Base-by-base conservation (phyloP, 2,329 filamentous ascomycete genomes). In the Beauveria sp. region DNA sequence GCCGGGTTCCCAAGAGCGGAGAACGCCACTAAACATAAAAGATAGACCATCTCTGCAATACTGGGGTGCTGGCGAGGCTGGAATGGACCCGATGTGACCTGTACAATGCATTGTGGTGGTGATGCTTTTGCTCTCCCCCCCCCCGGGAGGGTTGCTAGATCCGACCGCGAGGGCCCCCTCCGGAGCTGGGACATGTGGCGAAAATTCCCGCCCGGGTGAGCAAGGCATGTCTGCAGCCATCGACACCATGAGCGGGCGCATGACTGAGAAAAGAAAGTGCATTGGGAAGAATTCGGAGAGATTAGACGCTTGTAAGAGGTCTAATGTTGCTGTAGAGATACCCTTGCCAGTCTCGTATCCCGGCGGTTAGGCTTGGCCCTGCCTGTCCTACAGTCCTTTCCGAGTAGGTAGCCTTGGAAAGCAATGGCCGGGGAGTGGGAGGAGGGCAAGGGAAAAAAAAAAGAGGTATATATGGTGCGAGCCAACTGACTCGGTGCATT, bases 61-160 rank as follows among this genome's bases (percentile, higher is more conserved):
- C 56, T 48, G 56, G 56, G 56, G 47, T 52, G 18, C 47, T 43
- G 56, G 47, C 41, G 37, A 44, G 44, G 26, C 56, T 59, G 56
- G 56, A 59, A 59, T 59, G 46, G 34, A 37, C 34, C 34, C 44
- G 22, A 51, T 44, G n/a, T 52, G 56, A 52, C 56, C 28, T 59
- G 47, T 59, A 59, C 56, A 59, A 59, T 59, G 56, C 56, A 59
- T 59, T 59, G 56, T 59, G 56, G 48, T 59, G 30, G 30, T 20
- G 26, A 28, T 24, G 24, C 46, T 24, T 28, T 28, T 24, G 16
- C 26, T 50, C 47, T 37, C 3, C 12, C 12, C 34, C 34, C 34
- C 34, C 30, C 12, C 12, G 30, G 30, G 30, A 14, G 34, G 34
- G 34, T 37, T 37, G 34, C 34, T 37, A 14, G 34, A 37, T 37